These are phyloP conservation scores for Viola pubescens DNA, from an alignment of 441 rosid genomes.

Conservation along the genomic window DNA sequence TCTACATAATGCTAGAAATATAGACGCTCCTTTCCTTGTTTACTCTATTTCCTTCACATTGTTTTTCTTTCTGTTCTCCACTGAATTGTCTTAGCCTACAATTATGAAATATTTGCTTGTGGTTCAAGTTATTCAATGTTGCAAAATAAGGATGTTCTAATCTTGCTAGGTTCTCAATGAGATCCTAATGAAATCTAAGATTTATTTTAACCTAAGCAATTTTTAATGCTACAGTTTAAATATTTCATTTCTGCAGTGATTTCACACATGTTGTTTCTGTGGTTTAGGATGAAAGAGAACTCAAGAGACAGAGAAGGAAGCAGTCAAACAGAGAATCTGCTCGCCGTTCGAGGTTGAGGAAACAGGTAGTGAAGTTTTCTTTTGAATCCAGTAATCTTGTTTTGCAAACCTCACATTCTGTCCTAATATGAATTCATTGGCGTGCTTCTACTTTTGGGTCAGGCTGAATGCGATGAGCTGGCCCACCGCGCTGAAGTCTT, in stretches of 20 bases:
- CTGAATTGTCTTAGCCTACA: too few relatives aligned
- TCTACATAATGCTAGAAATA: too few relatives aligned
- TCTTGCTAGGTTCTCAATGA: slow-evolving; percentile 4
- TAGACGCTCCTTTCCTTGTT: too few relatives aligned
- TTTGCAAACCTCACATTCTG: slow-evolving; percentile 4
- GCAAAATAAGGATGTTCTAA: neutral
- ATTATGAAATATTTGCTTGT: too few relatives aligned
- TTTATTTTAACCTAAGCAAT: neutral
- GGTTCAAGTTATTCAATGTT: too few relatives aligned
- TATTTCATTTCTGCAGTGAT: neutral
- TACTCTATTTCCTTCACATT: too few relatives aligned
- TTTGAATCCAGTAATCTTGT: slow-evolving; percentile 7
- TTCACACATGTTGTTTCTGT: neutral
- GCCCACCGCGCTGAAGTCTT: slow-evolving; percentile 78
- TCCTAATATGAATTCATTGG: slow-evolving; percentile 15
- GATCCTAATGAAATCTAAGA: neutral
- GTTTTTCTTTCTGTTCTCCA: too few relatives aligned
- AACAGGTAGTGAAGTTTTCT: slow-evolving; percentile 53
- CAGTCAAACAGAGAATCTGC: slow-evolving; percentile 97
- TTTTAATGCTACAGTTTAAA: neutral
- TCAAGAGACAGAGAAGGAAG: slow-evolving; percentile 84
- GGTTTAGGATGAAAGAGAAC: slow-evolving; percentile 73
- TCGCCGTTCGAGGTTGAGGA: slow-evolving; percentile 89
- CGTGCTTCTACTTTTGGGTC: slow-evolving; percentile 20
- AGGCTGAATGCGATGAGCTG: slow-evolving; percentile 95